Evolutionary conservation across 23 red algal species (phyloP).

Genomic region (Gracilaria vermiculophylla): DNA sequence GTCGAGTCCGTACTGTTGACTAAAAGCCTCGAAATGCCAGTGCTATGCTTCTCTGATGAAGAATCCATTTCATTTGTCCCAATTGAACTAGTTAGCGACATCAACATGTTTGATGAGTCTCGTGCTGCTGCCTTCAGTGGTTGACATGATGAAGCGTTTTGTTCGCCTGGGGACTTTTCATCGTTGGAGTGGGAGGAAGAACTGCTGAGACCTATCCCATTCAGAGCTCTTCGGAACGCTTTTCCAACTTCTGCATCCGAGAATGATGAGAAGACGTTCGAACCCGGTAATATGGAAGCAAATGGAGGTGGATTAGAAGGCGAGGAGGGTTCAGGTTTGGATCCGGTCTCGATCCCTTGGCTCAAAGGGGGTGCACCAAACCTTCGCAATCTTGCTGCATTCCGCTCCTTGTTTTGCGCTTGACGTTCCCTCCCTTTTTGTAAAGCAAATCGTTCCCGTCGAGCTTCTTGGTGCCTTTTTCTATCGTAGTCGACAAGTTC

Average conservation of each 20-base stretch:
- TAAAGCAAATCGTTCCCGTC: constrained; percentile 22
- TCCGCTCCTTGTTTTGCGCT: background rate
- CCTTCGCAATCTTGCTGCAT: background rate
- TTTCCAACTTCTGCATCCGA: constrained; percentile 66
- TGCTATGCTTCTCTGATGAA: background rate
- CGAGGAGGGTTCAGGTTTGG: background rate
- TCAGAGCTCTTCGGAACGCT: constrained; percentile 66
- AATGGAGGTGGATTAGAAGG: background rate
- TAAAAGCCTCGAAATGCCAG: background rate
- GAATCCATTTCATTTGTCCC: constrained; percentile 1
- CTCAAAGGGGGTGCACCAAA: background rate
- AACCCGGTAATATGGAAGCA: background rate
- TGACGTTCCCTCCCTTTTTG: constrained; percentile 21
- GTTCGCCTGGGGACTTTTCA: background rate
- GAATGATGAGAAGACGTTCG: constrained; percentile 59
- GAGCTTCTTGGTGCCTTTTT: constrained; percentile 32
- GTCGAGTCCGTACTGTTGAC: background rate
- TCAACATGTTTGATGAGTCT: background rate
- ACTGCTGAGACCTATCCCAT: constrained; percentile 46
- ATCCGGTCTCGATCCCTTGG: background rate
- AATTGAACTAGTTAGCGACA: constrained; percentile 11
- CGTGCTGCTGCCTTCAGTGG: background rate
- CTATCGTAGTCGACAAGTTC: constrained; percentile 68
- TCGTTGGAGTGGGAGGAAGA: background rate
- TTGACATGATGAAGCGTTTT: background rate